These are phyloP conservation scores for Monilinia aucupariae DNA, from an alignment of 2,329 filamentous ascomycete genomes.

Conservation along the genomic window DNA sequence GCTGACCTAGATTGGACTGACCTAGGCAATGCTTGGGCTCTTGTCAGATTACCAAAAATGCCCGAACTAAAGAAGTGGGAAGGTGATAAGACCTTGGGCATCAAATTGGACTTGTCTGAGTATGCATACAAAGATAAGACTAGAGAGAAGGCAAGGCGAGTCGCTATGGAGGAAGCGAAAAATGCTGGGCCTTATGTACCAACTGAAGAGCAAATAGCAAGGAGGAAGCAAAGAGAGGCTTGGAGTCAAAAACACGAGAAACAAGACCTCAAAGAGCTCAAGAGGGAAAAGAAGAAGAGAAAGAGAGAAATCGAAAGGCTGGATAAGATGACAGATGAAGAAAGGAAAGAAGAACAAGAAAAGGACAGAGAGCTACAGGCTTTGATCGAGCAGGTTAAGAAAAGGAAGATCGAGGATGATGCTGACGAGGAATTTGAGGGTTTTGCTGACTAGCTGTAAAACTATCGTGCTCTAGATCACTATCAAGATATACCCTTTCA, in stretches of 20 bases:
- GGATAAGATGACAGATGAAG: constrained; percentile 64
- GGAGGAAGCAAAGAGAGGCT: constrained; percentile 59
- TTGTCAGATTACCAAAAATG: constrained; percentile 87
- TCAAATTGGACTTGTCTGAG: constrained; percentile 60
- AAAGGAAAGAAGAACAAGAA: constrained; percentile 54
- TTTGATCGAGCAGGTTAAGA: constrained; percentile 60
- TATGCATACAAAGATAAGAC: constrained; percentile 68
- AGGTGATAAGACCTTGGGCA: constrained; percentile 58
- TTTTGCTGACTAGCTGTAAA: constrained; percentile 30
- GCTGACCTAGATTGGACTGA: constrained; percentile 80
- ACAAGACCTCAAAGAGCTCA: constrained; percentile 56
- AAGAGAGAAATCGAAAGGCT: constrained; percentile 58
- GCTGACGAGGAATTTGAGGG: constrained; percentile 37
- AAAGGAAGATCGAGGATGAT: constrained; percentile 39
- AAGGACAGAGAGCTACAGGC: constrained; percentile 58
- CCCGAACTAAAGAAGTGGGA: constrained; percentile 75
- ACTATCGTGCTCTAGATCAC: constrained; percentile 32
- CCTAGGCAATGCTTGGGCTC: constrained; percentile 75
- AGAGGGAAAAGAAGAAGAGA: constrained; percentile 59
- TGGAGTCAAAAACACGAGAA: constrained; percentile 69
- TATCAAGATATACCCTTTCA: background rate
- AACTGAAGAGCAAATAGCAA: constrained; percentile 44
- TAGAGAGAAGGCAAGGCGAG: constrained; percentile 59
- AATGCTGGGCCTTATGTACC: constrained; percentile 37
- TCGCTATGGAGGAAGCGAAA: constrained; percentile 48